Conservation (phyloP, 2,329 filamentous ascomycete species). For the Mycosphaerella arachidis region DNA sequence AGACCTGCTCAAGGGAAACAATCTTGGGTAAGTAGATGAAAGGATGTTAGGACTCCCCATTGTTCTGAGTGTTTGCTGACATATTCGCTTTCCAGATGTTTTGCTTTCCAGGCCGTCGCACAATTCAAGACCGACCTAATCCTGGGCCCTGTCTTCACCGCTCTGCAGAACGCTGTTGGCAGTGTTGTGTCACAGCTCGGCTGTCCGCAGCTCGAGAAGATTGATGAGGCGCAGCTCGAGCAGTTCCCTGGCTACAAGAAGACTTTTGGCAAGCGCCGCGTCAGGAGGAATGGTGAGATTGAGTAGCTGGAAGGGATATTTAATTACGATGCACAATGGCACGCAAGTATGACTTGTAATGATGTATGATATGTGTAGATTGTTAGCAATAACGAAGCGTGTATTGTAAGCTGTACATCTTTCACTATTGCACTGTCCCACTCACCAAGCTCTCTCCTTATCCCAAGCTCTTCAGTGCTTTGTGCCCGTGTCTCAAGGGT, state of each 20-base stretch:
- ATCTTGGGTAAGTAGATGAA: too few species aligned
- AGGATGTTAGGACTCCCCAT: too few species aligned
- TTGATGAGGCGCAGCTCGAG: conserved; percentile 27
- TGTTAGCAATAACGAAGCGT: neutral
- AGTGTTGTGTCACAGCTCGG: conserved; percentile 18
- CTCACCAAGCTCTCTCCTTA: too few species aligned
- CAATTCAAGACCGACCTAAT: conserved; percentile 32
- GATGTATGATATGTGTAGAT: neutral
- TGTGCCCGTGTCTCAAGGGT: too few species aligned
- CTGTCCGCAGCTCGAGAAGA: conserved; percentile 26
- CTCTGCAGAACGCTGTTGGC: conserved; percentile 13
- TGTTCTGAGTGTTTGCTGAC: too few species aligned
- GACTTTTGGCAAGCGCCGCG: neutral
- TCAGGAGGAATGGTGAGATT: neutral
- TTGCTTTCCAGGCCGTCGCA: conserved; percentile 34
- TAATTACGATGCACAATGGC: neutral
- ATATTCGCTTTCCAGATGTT: too few species aligned
- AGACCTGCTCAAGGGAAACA: conserved; percentile 31
- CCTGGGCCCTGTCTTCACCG: conserved; percentile 8
- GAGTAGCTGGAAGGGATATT: neutral
- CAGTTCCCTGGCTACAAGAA: conserved; percentile 28
- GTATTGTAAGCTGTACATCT: neutral
- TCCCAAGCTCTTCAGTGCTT: too few species aligned
- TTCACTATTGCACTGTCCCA: too few species aligned
- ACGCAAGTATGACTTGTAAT: neutral